These are phyloP conservation scores for Dendrocalamus sinicus DNA, from an alignment of 176 grass and related monocot genomes.

Conservation along the genomic window DNA sequence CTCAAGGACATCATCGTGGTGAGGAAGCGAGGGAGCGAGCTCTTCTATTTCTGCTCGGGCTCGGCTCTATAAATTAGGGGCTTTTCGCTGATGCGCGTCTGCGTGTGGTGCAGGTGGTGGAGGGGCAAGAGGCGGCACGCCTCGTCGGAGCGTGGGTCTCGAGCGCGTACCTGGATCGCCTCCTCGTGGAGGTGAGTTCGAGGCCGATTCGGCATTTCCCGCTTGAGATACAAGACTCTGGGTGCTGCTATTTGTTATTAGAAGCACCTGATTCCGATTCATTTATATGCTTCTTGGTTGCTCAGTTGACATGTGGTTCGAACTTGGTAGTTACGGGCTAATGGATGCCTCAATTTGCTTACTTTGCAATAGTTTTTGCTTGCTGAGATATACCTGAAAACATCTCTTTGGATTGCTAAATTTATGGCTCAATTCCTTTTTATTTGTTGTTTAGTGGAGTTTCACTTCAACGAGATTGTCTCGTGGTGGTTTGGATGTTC, in stretches of 20 bases:
- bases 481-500: not conserved
- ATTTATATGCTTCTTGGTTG: not conserved
- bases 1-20: slow-evolving; percentile 94
- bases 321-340: not conserved
- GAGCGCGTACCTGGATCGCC: slow-evolving; percentile 72
- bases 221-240: not conserved
- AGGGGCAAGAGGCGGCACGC: slow-evolving; percentile 73
- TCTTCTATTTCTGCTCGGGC: slow-evolving; percentile 9
- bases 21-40: slow-evolving; percentile 15
- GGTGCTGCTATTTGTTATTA: slow-evolving; percentile 5
- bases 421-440: not conserved
- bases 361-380: not conserved
- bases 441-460: not conserved
- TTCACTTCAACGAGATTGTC: not conserved
- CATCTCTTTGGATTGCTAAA: not conserved
- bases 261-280: not conserved
- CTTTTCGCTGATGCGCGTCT: slow-evolving; percentile 38
- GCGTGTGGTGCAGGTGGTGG: slow-evolving; percentile 69
- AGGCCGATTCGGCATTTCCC: slow-evolving; percentile 6
- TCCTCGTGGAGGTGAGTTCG: slow-evolving; percentile 70
- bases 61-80: not conserved
- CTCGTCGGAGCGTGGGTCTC: slow-evolving; percentile 80
- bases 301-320: not conserved
- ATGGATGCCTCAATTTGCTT: not conserved
- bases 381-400: not conserved